Evolutionary conservation across 2,329 filamentous ascomycete species (phyloP).

Genomic region (Talaromyces sp.): DNA sequence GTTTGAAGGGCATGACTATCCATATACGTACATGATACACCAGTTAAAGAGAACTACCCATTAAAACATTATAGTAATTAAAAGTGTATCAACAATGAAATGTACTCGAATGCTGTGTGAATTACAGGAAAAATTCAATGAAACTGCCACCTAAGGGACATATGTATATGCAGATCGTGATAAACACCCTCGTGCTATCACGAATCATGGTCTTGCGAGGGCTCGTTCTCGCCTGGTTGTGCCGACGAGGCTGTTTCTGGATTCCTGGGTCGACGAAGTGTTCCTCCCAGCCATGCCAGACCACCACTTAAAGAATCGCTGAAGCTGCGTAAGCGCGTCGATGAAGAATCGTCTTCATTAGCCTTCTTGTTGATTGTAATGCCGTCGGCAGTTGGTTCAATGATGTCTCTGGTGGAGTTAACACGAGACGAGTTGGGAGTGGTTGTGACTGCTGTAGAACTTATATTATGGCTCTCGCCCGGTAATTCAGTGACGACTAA

Average conservation of each 20-base stretch:
- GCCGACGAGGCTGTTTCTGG: background rate
- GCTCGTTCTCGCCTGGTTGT: background rate
- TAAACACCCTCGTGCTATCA: background rate
- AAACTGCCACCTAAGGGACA: background rate
- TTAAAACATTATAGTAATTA: background rate
- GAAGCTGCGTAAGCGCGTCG: slow-evolving; percentile 29
- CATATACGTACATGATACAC: background rate
- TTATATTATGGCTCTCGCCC: slow-evolving; percentile 14
- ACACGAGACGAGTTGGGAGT: slow-evolving; percentile 11
- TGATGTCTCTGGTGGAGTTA: slow-evolving; percentile 7
- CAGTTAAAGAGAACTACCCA: background rate
- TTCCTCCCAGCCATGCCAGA: slow-evolving; percentile 32
- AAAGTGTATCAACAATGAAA: background rate
- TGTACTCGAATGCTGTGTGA: background rate
- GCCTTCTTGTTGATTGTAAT: slow-evolving; percentile 6
- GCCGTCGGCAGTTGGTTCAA: background rate
- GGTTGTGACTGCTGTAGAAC: slow-evolving; percentile 8
- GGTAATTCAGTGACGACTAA: slow-evolving; percentile 18
- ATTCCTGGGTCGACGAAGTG: slow-evolving; percentile 19
- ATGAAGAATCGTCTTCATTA: slow-evolving; percentile 16
- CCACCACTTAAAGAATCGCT: slow-evolving; percentile 35
- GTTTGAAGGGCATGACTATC: background rate
- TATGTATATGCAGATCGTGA: background rate
- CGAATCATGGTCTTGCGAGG: background rate
- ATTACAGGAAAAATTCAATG: background rate